A percentile compares a stretch with the other conserved stretches of the same genome.
Conservation (phyloP, 805 yeast genomes). For the Kluyveromyces starmeri region DNA sequence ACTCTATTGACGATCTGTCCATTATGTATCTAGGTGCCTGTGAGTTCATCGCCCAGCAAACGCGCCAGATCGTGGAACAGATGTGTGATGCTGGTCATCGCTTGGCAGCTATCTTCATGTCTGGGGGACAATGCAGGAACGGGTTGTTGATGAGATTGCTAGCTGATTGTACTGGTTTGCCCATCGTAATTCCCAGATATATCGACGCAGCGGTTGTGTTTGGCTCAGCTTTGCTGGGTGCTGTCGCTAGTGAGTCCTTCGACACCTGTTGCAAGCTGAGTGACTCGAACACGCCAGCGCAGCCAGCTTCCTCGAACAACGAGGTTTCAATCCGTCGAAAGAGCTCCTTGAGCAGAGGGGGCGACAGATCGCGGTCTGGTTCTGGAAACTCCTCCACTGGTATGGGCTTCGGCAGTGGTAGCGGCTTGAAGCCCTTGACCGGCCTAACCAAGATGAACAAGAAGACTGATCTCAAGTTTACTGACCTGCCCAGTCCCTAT, state of each 20-base stretch:
- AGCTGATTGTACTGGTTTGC: slow-evolving; percentile 88
- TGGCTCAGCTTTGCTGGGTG: slow-evolving; percentile 92
- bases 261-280: slow-evolving; percentile 19
- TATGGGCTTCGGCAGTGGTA: background rate
- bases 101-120: slow-evolving; percentile 70
- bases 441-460: background rate
- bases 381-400: background rate
- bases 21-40: slow-evolving; percentile 85
- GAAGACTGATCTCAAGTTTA: slow-evolving; percentile 4
- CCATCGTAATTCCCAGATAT: slow-evolving; percentile 86
- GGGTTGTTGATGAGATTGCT: slow-evolving; percentile 78
- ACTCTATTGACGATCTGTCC: slow-evolving; percentile 76
- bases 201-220: slow-evolving; percentile 96
- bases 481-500: slow-evolving; percentile 50
- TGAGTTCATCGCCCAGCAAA: slow-evolving; percentile 96
- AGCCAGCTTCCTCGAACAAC: background rate
- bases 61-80: slow-evolving; percentile 85
- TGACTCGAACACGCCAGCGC: slow-evolving; percentile 7
- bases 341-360: slow-evolving; percentile 2
- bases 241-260: slow-evolving; percentile 75
- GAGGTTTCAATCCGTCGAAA: slow-evolving; percentile 3
- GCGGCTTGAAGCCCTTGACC: slow-evolving; percentile 2
- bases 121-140: slow-evolving; percentile 96
- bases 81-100: slow-evolving; percentile 76
- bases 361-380: background rate